Base-by-base conservation (phyloP, 2,329 filamentous ascomycete genomes). In the Talaromyces rugulosus region DNA sequence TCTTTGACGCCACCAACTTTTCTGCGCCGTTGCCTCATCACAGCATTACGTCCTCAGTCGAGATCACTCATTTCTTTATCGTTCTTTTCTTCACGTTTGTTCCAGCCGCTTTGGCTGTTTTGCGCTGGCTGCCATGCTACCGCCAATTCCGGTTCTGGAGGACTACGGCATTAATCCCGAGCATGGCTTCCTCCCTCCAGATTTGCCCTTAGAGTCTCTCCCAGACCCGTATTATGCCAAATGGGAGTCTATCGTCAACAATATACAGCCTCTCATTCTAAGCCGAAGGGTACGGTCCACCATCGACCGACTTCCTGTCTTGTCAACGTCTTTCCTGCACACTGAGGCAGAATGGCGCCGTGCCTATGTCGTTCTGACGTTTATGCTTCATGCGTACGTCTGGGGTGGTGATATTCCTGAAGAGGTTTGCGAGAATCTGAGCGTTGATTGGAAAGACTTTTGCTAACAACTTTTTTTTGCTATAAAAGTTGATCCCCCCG, bases 211-310 rank as follows among this genome's bases (percentile, higher is more conserved):
- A 65, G 87, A 91, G 64, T 81, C 86, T 60, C 86, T 99, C 14
- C 90, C 92, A 9, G 90, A 97, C 72, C 85, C 89, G 2, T 98
- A 97, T 81, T 99, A 98, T 78, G 88, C 90, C 75, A 91, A 92
- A 72, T 99, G 95, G 95, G 95, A 99, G 78, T 86, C 89, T 53
- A 84, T 97, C 56, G 86, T 89, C 36, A 85, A 88, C 67, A 97
- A 96, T 71, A 83, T 99, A 33, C 95, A 97, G 78, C 87, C 88
- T 12, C 81, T 98, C 63, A 87, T 98, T 58, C 83, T 97, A 61
- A 96, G 89, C 77, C 91, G 89, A 74, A 88, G 93, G 64, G 82
- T 99, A 65, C 88, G 92, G 53, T 85, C 87, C 57, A 86, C 93
- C 63, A 85, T 98, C 63, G 89, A 97, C 68, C 82, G 84, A 52